Evolutionary conservation across 2,329 filamentous ascomycete genomes (phyloP), one percentile per base, ranked within the genome.

Genomic region (Colletotrichum acutatum): DNA sequence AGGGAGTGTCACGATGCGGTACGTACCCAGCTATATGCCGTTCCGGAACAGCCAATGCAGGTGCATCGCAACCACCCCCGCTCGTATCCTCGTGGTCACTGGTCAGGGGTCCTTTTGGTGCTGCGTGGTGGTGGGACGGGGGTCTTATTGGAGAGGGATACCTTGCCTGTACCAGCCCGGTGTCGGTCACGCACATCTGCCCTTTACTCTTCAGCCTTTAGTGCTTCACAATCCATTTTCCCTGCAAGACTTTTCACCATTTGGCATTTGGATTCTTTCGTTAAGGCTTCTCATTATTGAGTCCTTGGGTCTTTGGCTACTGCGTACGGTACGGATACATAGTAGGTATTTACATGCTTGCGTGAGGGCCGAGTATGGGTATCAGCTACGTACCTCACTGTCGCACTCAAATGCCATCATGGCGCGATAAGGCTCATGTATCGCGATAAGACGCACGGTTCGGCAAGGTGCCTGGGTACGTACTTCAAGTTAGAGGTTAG

Each of bases 371-470:
- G 34, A 34, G 69, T 68, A 72, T 37, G 69, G 68, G 64, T 74
- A 65, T 68, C 63, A 65, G 70, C 59, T 70, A 64, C 56, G 8
- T 54, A 70, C 52, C 16, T 54, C 60, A 59, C 58, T 34, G 32
- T 34, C 32, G 32, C 32, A 34, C 32, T 4, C 32, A 68, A 66
- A 60, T 70, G 73, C 66, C 66, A 74, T 74, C 73, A 74, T 74
- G 71, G 58, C 73, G 71, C 73, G 73, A 74, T 74, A 74, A 74
- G 73, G 66, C 66, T 63, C 71, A 74, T 63, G 46, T 71, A 70
- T 71, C 71, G 53, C 71, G 71, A 74, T 74, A 74, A 74, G 71
- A 53, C 67, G 37, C n/a, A 53, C 63, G 46, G 7, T 37, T 22
- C 56, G 5, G 32, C 56, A 58, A 52, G 56, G 53, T 5, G 7